Evolutionary conservation across 192 early-diverging fungal genomes (phyloP), one percentile per base, ranked within the genome.

Genomic region (Gryganskiella cystojenkinii): DNA sequence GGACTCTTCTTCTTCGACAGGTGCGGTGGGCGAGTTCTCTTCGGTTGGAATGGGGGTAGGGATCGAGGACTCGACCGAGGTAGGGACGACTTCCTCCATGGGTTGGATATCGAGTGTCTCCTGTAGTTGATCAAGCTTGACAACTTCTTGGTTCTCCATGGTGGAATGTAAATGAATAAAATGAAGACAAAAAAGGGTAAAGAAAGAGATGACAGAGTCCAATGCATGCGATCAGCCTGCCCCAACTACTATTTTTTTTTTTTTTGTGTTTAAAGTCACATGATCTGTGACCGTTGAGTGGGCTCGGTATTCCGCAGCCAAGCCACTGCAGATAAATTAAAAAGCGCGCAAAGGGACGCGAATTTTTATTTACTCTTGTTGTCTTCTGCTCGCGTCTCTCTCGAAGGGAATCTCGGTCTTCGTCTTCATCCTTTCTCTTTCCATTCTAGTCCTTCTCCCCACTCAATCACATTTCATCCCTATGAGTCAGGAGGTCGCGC

Each of bases 401-500:
- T 20, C 9, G 8, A 19, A 25, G 17, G n/a, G 49, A 3, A 25
- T 19, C 49, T 25, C 49, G 3, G 11, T 22, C n/a, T n/a, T 50
- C 49, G 7, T 50, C 17, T n/a, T 22, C 24, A 25, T 25, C 17
- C 20, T 22, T 8, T 9, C 24, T 25, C 49, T n/a, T n/a, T n/a
- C n/a, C n/a, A n/a, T n/a, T n/a, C n/a, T n/a, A n/a, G n/a, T n/a
- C n/a, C n/a, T n/a, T n/a, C n/a, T n/a, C 49, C 8, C 49, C 17
- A 22, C n/a, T n/a, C 49, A 50, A 9, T n/a, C n/a, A 25, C n/a
- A 20, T 11, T 42, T 42, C 3, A 13, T 25, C 58, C 27, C 24
- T 19, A 60, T 60, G 58, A 45, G 40, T 30, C 58, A 60, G 43
- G 58, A 60, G 28, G 19, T 9, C 34, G 58, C 43, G 4, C 25